These are phyloP conservation scores for Sporormia fimetaria DNA, from an alignment of 495 filamentous ascomycete genomes.

Conservation along the genomic window DNA sequence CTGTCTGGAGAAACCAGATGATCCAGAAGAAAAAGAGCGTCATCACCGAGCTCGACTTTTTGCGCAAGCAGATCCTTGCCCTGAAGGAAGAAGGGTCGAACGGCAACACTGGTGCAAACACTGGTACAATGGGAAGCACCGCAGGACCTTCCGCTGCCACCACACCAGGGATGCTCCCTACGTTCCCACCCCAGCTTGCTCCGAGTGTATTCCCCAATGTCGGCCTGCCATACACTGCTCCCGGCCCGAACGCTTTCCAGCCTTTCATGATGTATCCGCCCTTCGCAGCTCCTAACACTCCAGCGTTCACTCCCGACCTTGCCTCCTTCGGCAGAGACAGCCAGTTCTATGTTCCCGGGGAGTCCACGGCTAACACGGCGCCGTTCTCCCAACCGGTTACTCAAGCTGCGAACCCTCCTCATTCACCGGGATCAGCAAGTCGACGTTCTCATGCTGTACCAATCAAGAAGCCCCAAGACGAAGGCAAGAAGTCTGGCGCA, in stretches of 20 bases:
- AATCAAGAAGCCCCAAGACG: conserved; percentile 25
- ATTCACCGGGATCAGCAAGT: conserved; percentile 19
- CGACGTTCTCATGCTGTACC: conserved; percentile 28
- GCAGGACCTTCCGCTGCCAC: background rate
- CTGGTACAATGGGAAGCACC: background rate
- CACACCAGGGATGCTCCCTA: conserved; percentile 4
- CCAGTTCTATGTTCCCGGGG: background rate
- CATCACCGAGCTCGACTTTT: conserved; percentile 17
- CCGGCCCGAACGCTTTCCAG: conserved; percentile 1
- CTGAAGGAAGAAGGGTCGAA: conserved; percentile 3
- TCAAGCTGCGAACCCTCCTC: background rate
- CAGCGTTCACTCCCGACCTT: background rate
- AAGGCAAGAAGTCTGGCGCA: conserved; percentile 8
- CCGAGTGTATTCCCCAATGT: background rate
- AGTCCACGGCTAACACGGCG: background rate
- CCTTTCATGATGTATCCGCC: conserved; percentile 12
- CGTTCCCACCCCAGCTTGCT: conserved; percentile 9
- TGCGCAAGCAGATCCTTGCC: conserved; percentile 15
- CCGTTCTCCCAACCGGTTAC: background rate
- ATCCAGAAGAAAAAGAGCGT: conserved; percentile 21
- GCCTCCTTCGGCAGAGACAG: background rate
- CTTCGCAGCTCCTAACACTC: background rate
- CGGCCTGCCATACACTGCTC: background rate
- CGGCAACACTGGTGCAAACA: background rate
- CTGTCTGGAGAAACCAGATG: conserved; percentile 11